Conservation (phyloP, 2,329 filamentous ascomycete genomes). For the Ophioceras dolichostomum region DNA sequence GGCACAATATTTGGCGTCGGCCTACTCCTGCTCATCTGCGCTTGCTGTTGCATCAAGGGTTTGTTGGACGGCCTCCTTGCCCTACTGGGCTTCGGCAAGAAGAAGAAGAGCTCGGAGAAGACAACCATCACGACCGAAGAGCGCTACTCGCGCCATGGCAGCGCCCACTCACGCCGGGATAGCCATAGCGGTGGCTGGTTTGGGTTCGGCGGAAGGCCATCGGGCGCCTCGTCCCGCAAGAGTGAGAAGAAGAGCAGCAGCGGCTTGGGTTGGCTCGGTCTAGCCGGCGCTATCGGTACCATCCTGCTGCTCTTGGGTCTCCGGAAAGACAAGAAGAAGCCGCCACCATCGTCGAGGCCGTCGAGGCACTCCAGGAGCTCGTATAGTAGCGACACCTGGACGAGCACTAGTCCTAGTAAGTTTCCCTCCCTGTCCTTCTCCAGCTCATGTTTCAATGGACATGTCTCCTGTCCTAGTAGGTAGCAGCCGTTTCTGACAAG, state of each 20-base stretch:
- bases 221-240: constrained; percentile 23
- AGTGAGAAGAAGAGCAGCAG: constrained; percentile 23
- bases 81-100: constrained; percentile 47
- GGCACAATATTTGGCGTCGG: constrained; percentile 55
- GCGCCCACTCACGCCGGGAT: constrained; percentile 34
- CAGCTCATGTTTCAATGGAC: too few species aligned
- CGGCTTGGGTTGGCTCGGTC: constrained; percentile 38
- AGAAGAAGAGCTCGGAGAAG: constrained; percentile 34
- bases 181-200: constrained; percentile 46
- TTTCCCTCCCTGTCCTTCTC: constrained; percentile 17
- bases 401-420: constrained; percentile 39
- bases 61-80: constrained; percentile 47
- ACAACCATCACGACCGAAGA: constrained; percentile 40
- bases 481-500: too few species aligned
- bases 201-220: constrained; percentile 31
- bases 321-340: constrained; percentile 29
- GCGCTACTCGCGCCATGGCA: constrained; percentile 36
- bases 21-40: constrained; percentile 58
- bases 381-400: constrained; percentile 43
- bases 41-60: constrained; percentile 57
- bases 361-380: constrained; percentile 34
- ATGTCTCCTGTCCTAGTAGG: too few species aligned
- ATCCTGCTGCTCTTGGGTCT: constrained; percentile 42
- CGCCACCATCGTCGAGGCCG: constrained; percentile 27
- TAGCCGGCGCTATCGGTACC: constrained; percentile 37